A percentile compares a stretch with the other conserved stretches of the same genome.
phyloP scores from a whole-genome alignment of 1,139 yeast genomes.

The Taphrina populina region DNA sequence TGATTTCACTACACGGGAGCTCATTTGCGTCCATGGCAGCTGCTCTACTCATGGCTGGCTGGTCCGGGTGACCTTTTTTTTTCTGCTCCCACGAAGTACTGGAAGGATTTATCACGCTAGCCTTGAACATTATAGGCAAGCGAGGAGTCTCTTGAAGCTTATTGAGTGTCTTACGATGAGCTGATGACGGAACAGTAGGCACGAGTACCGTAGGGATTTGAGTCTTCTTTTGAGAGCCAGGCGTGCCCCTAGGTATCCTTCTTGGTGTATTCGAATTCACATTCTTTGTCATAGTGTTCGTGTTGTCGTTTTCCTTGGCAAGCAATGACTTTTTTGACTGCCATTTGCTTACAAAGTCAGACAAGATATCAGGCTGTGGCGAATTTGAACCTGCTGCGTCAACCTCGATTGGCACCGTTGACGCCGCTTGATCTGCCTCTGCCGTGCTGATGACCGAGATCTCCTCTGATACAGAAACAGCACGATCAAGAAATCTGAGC shows the following conservation, averaged over 20 bases:
- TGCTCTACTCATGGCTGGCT: too few species aligned
- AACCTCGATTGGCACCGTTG: background rate
- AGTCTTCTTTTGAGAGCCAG: slow-evolving; percentile 13
- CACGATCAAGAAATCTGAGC: background rate
- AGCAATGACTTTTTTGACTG: slow-evolving; percentile 24
- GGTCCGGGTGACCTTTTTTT: too few species aligned
- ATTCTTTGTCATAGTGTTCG: background rate
- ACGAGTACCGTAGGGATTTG: background rate
- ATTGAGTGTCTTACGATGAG: too few species aligned
- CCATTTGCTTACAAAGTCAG: slow-evolving; percentile 21
- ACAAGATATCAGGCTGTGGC: slow-evolving; percentile 7
- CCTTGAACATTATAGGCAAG: too few species aligned
- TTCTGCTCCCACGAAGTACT: too few species aligned
- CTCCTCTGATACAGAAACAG: background rate
- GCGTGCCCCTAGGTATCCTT: slow-evolving; percentile 5
- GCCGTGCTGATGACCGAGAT: background rate
- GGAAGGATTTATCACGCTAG: too few species aligned
- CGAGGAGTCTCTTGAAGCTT: too few species aligned
- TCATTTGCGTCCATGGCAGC: too few species aligned
- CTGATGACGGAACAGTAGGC: slow-evolving; percentile 11
- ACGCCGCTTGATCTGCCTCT: background rate
- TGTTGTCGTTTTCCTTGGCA: slow-evolving; percentile 7
- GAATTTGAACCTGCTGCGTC: background rate
- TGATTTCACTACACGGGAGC: too few species aligned
- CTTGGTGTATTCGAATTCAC: slow-evolving; percentile 1